phyloP scores from a whole-genome alignment of 805 yeast genomes.

The Vanderwaltozyma verrucispora region DNA sequence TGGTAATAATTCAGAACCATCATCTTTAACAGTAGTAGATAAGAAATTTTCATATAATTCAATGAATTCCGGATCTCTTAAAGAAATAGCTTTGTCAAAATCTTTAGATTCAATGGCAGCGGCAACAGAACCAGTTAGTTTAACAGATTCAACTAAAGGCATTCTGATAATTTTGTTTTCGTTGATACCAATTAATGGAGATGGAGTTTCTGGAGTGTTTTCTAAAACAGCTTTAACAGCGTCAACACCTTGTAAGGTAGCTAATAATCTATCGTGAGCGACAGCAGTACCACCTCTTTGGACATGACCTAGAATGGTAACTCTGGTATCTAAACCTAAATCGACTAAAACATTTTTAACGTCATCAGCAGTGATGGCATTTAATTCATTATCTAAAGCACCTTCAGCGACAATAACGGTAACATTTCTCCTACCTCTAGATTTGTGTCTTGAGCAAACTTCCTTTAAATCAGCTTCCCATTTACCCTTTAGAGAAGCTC shows the following conservation, averaged over 20 bases:
- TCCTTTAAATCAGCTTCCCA: slow-evolving; percentile 78
- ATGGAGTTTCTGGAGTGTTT: slow-evolving; percentile 80
- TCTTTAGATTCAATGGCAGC: slow-evolving; percentile 69
- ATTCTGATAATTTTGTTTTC: slow-evolving; percentile 81
- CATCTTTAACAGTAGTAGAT: slow-evolving; percentile 58
- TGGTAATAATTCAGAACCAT: slow-evolving; percentile 51
- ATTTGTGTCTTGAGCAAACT: slow-evolving; percentile 69
- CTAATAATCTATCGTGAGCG: slow-evolving; percentile 83
- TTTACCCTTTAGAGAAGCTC: slow-evolving; percentile 61
- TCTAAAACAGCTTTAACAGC: slow-evolving; percentile 91
- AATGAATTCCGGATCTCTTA: slow-evolving; percentile 80
- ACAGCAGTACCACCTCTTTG: slow-evolving; percentile 99
- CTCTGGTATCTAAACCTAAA: slow-evolving; percentile 86
- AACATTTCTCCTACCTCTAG: slow-evolving; percentile 84
- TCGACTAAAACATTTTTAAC: slow-evolving; percentile 77
- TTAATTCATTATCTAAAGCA: slow-evolving; percentile 73
- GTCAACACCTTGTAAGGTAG: slow-evolving; percentile 95
- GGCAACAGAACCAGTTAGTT: slow-evolving; percentile 81
- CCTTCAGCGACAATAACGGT: slow-evolving; percentile 98
- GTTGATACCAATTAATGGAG: slow-evolving; percentile 85
- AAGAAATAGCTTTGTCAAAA: slow-evolving; percentile 75
- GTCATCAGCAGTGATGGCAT: slow-evolving; percentile 68
- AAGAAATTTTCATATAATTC: slow-evolving; percentile 69
- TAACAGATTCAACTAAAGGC: slow-evolving; percentile 85
- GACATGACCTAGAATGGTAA: slow-evolving; percentile 93